Evolutionary conservation across 2,329 filamentous ascomycete genomes (phyloP).

Genomic region (Sordariomycetes sp.): DNA sequence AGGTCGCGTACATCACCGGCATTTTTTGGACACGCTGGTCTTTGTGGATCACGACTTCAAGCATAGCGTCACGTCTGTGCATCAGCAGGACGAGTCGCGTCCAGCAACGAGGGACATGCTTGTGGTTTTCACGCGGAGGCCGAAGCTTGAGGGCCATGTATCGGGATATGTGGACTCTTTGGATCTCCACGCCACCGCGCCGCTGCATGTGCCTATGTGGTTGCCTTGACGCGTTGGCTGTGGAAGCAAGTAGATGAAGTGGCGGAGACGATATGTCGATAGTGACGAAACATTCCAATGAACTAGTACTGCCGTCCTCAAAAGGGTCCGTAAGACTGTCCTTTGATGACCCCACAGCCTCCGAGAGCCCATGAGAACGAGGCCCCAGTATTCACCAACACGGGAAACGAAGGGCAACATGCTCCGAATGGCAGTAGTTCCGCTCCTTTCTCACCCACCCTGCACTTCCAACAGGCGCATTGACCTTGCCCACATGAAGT

Average conservation of each 20-base stretch:
- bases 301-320: too few relatives aligned
- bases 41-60: slow-evolving; percentile 16
- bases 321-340: too few relatives aligned
- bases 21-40: slow-evolving; percentile 14
- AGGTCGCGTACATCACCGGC: slow-evolving; percentile 13
- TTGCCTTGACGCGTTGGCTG: slow-evolving; percentile 4
- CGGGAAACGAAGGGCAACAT: too few relatives aligned
- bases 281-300: neutral
- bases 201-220: slow-evolving; percentile 12
- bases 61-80: slow-evolving; percentile 14
- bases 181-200: slow-evolving; percentile 10
- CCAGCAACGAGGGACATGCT: slow-evolving; percentile 15
- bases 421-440: too few relatives aligned
- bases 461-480: too few relatives aligned
- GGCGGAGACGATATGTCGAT: neutral
- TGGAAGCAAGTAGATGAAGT: neutral
- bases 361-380: too few relatives aligned
- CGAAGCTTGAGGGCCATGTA: slow-evolving; percentile 11
- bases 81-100: slow-evolving; percentile 9
- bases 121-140: slow-evolving; percentile 15
- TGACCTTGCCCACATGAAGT: too few relatives aligned
- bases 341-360: too few relatives aligned
- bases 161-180: slow-evolving; percentile 13
- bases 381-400: too few relatives aligned
- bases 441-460: too few relatives aligned